Conservation (phyloP, 768 basidiomycete species). For the Bullera alba region DNA sequence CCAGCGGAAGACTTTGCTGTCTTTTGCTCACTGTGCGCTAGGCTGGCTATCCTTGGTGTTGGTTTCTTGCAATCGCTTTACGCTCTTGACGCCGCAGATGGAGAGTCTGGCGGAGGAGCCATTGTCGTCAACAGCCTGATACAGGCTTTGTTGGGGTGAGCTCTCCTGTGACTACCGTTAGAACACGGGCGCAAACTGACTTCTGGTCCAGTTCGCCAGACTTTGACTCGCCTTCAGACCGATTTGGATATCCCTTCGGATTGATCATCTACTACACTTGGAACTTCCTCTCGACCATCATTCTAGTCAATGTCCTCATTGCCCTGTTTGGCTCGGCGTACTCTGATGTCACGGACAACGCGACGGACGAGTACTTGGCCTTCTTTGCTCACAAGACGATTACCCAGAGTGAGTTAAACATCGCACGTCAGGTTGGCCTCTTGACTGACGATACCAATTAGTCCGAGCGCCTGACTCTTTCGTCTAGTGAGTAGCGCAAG, state of each 20-base stretch:
- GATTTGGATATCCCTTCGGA: constrained; percentile 51
- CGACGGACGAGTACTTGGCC: constrained; percentile 80
- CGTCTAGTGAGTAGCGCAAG: constrained; percentile 52
- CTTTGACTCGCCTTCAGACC: constrained; percentile 38
- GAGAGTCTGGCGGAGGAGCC: constrained; percentile 52
- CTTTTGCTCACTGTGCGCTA: background rate
- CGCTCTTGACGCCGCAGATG: constrained; percentile 86
- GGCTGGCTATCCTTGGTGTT: constrained; percentile 66
- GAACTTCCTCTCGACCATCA: constrained; percentile 73
- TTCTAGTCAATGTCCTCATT: constrained; percentile 86
- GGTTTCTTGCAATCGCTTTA: constrained; percentile 83
- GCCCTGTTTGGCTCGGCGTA: constrained; percentile 93
- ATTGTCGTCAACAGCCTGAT: constrained; percentile 67
- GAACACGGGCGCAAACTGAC: background rate
- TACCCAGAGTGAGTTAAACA: constrained; percentile 25
- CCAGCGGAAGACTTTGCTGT: background rate
- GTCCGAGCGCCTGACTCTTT: constrained; percentile 49
- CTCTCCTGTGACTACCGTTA: background rate
- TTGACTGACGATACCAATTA: too few relatives aligned
- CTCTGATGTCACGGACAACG: constrained; percentile 64
- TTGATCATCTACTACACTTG: constrained; percentile 76
- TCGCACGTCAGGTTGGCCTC: background rate
- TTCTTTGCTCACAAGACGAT: constrained; percentile 82
- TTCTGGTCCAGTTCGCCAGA: constrained; percentile 37
- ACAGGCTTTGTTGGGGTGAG: constrained; percentile 75